Evolutionary conservation across 208 protist genomes (phyloP), one percentile per base, ranked within the genome.

Genomic region (Trypanosoma cruzi): DNA sequence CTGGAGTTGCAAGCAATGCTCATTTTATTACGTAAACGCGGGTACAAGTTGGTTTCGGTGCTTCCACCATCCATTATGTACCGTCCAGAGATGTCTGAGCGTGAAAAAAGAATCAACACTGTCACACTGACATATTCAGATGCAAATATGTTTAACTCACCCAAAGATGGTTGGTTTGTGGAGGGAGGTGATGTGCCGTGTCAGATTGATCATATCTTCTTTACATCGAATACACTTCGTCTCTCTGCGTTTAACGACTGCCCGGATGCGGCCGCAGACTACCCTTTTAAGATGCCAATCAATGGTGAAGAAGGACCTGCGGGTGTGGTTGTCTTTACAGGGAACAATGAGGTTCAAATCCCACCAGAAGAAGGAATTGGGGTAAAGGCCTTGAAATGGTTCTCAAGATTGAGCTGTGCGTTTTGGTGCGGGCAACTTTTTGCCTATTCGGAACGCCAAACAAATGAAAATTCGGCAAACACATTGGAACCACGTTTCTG

Each of bases 201-300:
- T 44, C 90, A 96, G 73, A 96, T 96, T 68, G 90, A 96, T 67
- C 90, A 96, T 77, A 78, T 96, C 22, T 93, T 96, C 59, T 85
- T 86, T 64, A 88, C 80, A 28, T 26, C 52, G 16, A 75, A 62
- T 20, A 68, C 76, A 48, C 74, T 96, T 53, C n/a, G 55, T 8
- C 71, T 94, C 29, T 68, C 73, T 59, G n/a, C 68, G 16, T 96
- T 87, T 64, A n/a, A 81, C 10, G 68, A 88, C 65, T 96, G 88
- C 76, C 88, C 88, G n/a, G 88, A 93, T 68, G 80, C 76, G 20
- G 68, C 75, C 6, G 34, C 50, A 18, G 61, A 66, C 29, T 89
- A 79, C 54, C 82, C 84, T 31, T 75, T 80, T 64, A 48, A 44
- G 14, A 76, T 80, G 14, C 32, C 22, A 31, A 49, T 59, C 13